phyloP scores from a whole-genome alignment of 2,329 filamentous ascomycete species.

The Incumbomyces lentus region DNA sequence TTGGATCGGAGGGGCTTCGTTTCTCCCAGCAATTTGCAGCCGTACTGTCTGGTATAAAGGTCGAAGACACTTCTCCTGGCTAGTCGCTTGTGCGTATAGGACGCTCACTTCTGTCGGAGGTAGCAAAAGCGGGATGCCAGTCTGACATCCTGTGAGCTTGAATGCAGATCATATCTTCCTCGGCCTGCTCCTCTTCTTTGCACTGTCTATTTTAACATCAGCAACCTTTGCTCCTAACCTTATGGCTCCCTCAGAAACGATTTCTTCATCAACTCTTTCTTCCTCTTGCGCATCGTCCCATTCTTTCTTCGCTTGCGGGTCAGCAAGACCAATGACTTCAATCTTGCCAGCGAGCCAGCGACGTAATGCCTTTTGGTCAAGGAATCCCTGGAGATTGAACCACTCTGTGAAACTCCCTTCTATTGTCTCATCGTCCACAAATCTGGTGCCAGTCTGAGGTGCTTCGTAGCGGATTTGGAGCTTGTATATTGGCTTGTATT shows the following conservation, averaged over 20 bases:
- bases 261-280: constrained; percentile 5
- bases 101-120: no score
- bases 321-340: constrained; percentile 43
- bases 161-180: not conserved
- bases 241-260: constrained; percentile 26
- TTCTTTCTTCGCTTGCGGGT: constrained; percentile 9
- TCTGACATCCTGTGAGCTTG: no score
- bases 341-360: constrained; percentile 51
- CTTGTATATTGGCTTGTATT: constrained; percentile 72
- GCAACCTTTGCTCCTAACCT: constrained; percentile 6
- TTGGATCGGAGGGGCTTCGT: no score
- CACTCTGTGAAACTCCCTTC: constrained; percentile 50
- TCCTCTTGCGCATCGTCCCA: constrained; percentile 5
- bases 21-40: no score
- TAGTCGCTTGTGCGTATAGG: no score
- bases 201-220: constrained; percentile 3
- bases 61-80: no score
- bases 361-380: constrained; percentile 51
- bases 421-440: constrained; percentile 37
- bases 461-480: constrained; percentile 48
- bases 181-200: constrained; percentile 1
- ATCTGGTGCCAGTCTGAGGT: constrained; percentile 26
- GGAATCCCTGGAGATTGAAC: constrained; percentile 49
- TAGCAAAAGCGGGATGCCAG: no score
- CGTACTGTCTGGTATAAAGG: no score